Conservation (phyloP, 768 basidiomycete species). For the Leccinum broughii region DNA sequence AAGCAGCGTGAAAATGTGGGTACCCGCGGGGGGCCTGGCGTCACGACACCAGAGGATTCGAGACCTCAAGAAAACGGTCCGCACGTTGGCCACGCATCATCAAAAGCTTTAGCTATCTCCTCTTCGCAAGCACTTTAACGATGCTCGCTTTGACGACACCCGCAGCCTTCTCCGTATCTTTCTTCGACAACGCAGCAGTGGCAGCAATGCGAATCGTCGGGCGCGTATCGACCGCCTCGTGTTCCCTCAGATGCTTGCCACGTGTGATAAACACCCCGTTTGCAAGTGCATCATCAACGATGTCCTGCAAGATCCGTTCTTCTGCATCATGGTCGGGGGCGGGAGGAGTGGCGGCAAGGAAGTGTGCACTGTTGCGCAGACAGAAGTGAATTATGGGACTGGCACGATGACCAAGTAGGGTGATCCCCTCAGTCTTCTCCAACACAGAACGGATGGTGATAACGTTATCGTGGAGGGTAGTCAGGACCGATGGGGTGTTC, state of each 20-base stretch:
- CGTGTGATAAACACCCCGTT: conserved; percentile 87
- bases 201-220: conserved; percentile 88
- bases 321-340: conserved; percentile 60
- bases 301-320: conserved; percentile 83
- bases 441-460: conserved; percentile 76
- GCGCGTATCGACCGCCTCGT: conserved; percentile 78
- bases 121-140: conserved; percentile 68
- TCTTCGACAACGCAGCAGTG: conserved; percentile 75
- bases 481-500: conserved; percentile 72
- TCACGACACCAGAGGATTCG: not conserved
- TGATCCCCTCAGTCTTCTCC: conserved; percentile 77
- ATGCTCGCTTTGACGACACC: conserved; percentile 70
- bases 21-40: not conserved
- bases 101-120: conserved; percentile 42
- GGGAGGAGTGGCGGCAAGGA: conserved; percentile 24
- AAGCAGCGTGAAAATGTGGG: not conserved
- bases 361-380: conserved; percentile 41
- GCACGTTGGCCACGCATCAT: not conserved
- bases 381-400: conserved; percentile 89
- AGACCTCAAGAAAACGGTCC: not conserved
- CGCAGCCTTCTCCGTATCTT: conserved; percentile 91
- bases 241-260: conserved; percentile 71
- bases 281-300: conserved; percentile 82
- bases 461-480: conserved; percentile 78
- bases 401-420: conserved; percentile 80